A percentile compares a stretch with the other conserved stretches of the same genome.
phyloP scores from a whole-genome alignment of 2,329 filamentous ascomycete genomes.

The Pyricularia grisea region DNA sequence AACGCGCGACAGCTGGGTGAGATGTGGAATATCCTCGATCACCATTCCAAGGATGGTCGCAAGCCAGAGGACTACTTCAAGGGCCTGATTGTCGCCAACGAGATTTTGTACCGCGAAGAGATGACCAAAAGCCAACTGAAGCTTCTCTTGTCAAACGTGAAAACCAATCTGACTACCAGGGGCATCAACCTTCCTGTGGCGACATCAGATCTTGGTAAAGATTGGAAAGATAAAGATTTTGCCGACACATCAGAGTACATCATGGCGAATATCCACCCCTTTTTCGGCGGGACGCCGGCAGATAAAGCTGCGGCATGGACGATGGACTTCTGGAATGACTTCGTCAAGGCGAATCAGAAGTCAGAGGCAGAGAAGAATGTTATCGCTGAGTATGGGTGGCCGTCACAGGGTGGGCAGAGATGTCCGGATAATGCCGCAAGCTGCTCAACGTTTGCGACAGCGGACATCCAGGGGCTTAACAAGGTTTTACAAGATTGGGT shows the following conservation, averaged over 20 bases:
- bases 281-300: constrained; percentile 74
- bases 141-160: constrained; percentile 56
- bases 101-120: constrained; percentile 68
- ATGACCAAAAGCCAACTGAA: constrained; percentile 58
- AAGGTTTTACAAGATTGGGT: constrained; percentile 80
- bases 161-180: constrained; percentile 59
- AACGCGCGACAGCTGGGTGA: constrained; percentile 73
- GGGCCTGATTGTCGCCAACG: constrained; percentile 74
- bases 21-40: constrained; percentile 75
- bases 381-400: constrained; percentile 91
- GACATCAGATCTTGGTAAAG: constrained; percentile 80
- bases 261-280: constrained; percentile 96
- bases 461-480: constrained; percentile 73
- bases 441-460: constrained; percentile 62
- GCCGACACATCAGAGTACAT: constrained; percentile 69
- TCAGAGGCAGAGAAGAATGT: constrained; percentile 57
- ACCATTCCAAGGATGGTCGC: constrained; percentile 34
- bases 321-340: constrained; percentile 59
- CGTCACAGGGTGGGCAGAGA: constrained; percentile 68
- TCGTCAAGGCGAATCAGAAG: constrained; percentile 59
- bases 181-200: constrained; percentile 67
- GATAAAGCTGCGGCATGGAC: constrained; percentile 70
- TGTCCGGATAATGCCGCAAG: constrained; percentile 42
- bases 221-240: constrained; percentile 64
- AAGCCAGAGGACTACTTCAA: constrained; percentile 54